These are phyloP conservation scores for Gypsophila paniculata DNA, from an alignment of 179 eudicot genomes.

Conservation along the genomic window DNA sequence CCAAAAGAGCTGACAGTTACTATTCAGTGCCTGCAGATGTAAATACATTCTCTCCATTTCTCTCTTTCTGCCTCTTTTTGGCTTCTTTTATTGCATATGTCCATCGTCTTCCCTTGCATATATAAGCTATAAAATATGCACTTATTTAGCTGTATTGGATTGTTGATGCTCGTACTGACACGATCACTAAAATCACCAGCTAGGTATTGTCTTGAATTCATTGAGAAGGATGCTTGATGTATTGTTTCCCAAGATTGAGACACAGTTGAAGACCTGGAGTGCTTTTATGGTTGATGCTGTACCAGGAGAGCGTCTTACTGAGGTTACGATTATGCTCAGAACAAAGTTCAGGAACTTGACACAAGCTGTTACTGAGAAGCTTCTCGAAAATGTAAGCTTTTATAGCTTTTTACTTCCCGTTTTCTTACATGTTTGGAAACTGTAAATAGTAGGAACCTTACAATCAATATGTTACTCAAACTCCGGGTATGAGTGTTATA, in stretches of 20 bases:
- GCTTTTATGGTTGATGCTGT: slow-evolving; percentile 49
- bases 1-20: slow-evolving; percentile 54
- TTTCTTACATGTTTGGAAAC: background rate
- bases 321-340: slow-evolving; percentile 69
- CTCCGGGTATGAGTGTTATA: too few species aligned
- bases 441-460: too few species aligned
- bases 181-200: slow-evolving; percentile 32
- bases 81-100: background rate
- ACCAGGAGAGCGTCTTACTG: slow-evolving; percentile 76
- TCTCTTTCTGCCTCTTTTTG: background rate
- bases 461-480: too few species aligned
- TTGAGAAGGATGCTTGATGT: slow-evolving; percentile 82
- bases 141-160: background rate
- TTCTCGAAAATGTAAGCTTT: slow-evolving; percentile 61
- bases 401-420: background rate
- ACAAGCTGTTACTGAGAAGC: slow-evolving; percentile 73
- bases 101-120: background rate
- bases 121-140: background rate
- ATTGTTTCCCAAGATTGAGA: slow-evolving; percentile 60
- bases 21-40: slow-evolving; percentile 71
- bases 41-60: slow-evolving; percentile 12
- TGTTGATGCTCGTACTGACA: background rate
- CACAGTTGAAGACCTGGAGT: slow-evolving; percentile 65
- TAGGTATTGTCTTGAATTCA: slow-evolving; percentile 70
- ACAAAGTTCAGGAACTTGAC: slow-evolving; percentile 69